These are phyloP conservation scores for Arthrobotrys pseudoclavata DNA, from an alignment of 2,329 filamentous ascomycete species.

Conservation along the genomic window DNA sequence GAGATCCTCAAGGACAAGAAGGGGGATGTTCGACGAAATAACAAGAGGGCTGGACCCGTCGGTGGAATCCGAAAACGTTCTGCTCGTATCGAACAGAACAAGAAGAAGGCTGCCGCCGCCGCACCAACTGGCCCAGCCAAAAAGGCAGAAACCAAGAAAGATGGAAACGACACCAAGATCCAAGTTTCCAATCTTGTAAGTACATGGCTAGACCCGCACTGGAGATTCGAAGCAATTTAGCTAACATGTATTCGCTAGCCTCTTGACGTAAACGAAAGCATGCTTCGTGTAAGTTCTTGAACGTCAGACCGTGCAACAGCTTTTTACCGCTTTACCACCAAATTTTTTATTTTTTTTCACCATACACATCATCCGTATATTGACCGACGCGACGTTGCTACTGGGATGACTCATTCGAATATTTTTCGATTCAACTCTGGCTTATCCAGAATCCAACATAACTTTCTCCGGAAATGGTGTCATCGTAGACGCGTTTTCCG, in stretches of 20 bases:
- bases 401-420: slow-evolving; percentile 48
- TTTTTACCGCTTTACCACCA: slow-evolving; percentile 43
- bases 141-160: slow-evolving; percentile 72
- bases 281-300: slow-evolving; percentile 98
- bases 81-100: slow-evolving; percentile 62
- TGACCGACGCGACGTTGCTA: slow-evolving; percentile 53
- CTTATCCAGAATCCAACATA: background rate
- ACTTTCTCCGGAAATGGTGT: slow-evolving; percentile 34
- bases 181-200: slow-evolving; percentile 98
- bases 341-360: slow-evolving; percentile 42
- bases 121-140: slow-evolving; percentile 74
- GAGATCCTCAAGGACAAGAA: slow-evolving; percentile 86
- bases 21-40: slow-evolving; percentile 61
- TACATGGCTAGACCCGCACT: slow-evolving; percentile 60
- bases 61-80: slow-evolving; percentile 71
- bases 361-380: slow-evolving; percentile 29
- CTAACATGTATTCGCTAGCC: slow-evolving; percentile 74
- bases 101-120: slow-evolving; percentile 62
- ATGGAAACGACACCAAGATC: slow-evolving; percentile 90
- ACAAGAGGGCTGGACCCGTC: slow-evolving; percentile 74
- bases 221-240: slow-evolving; percentile 13
- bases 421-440: slow-evolving; percentile 25
- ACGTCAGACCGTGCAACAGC: slow-evolving; percentile 52
- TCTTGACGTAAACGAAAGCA: slow-evolving; percentile 92
- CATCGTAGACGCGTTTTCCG: slow-evolving; percentile 32